These are phyloP conservation scores for Cadophora luteo-olivacea DNA, from an alignment of 2,329 filamentous ascomycete species.

Conservation along the genomic window DNA sequence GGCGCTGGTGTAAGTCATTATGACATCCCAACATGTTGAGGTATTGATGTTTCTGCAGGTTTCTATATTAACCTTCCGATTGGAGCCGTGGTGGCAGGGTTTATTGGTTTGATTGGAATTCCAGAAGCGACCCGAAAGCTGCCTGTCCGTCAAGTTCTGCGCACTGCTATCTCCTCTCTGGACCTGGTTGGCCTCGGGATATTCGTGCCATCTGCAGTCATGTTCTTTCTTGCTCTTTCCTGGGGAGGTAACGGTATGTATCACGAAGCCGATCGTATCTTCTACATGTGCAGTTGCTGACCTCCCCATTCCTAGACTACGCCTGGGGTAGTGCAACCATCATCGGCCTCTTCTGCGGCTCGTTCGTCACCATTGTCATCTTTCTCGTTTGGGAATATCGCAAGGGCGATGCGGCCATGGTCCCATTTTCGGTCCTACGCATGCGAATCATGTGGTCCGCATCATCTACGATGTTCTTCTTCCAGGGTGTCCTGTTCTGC, in stretches of 20 bases:
- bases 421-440: constrained; percentile 36
- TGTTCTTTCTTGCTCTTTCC: constrained; percentile 45
- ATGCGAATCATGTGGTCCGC: constrained; percentile 32
- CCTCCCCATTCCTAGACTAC: constrained; percentile 23
- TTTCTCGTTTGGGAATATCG: constrained; percentile 39
- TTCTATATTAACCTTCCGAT: constrained; percentile 51
- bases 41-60: constrained; percentile 30
- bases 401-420: constrained; percentile 39
- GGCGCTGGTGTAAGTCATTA: constrained; percentile 35
- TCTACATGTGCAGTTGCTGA: neutral
- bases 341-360: constrained; percentile 40
- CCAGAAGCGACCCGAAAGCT: neutral
- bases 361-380: constrained; percentile 31
- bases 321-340: constrained; percentile 41
- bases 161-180: constrained; percentile 27
- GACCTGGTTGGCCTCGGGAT: constrained; percentile 45
- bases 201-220: constrained; percentile 43
- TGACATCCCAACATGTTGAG: neutral
- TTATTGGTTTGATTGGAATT: constrained; percentile 47
- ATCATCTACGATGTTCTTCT: constrained; percentile 24
- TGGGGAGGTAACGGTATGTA: constrained; percentile 41
- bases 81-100: constrained; percentile 44
- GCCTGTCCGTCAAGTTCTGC: neutral
- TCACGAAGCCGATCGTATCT: neutral
- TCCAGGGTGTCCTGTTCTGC: constrained; percentile 14